Evolutionary conservation across 2,329 filamentous ascomycete genomes (phyloP).

Genomic region (Neocucurbitaria cava): DNA sequence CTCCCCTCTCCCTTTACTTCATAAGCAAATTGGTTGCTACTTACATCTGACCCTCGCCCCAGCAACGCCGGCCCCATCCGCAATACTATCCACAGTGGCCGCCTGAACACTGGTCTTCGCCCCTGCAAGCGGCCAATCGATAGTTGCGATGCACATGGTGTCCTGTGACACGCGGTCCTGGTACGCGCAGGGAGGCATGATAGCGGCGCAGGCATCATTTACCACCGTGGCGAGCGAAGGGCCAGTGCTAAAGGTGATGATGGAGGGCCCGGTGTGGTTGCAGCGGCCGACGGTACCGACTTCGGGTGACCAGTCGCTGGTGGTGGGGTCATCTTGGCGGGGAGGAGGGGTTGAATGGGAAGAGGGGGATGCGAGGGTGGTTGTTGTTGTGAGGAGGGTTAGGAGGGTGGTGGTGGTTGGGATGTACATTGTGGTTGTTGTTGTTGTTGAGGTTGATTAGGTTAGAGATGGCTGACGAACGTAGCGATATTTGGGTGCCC

Average conservation of each 20-base stretch:
- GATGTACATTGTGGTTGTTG: conserved; percentile 22
- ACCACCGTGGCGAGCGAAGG: conserved; percentile 27
- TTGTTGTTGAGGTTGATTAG: conserved; percentile 1
- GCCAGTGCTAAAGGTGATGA: conserved; percentile 27
- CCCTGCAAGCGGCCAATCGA: conserved; percentile 25
- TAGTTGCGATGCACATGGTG: conserved; percentile 22
- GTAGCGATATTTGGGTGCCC: too few species aligned
- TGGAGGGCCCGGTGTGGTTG: conserved; percentile 27
- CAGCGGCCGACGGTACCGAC: conserved; percentile 22
- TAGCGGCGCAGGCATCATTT: conserved; percentile 35
- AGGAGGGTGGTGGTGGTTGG: conserved; percentile 21
- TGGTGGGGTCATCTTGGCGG: too few species aligned
- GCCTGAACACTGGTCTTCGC: conserved; percentile 24
- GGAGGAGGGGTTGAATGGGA: conserved; percentile 1
- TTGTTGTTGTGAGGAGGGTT: conserved; percentile 14
- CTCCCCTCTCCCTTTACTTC: too few species aligned
- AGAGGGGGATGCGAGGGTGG: conserved; percentile 21
- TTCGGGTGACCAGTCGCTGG: conserved; percentile 28
- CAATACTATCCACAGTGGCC: conserved; percentile 23
- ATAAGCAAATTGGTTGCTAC: neutral
- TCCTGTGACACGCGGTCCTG: conserved; percentile 17
- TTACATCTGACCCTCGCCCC: conserved; percentile 31
- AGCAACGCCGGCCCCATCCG: conserved; percentile 21
- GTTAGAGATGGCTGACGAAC: neutral
- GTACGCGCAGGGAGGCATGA: conserved; percentile 38